A percentile compares a stretch with the other conserved stretches of the same genome.
phyloP scores from a whole-genome alignment of 805 yeast genomes.

The Monosporozyma siamensis region DNA sequence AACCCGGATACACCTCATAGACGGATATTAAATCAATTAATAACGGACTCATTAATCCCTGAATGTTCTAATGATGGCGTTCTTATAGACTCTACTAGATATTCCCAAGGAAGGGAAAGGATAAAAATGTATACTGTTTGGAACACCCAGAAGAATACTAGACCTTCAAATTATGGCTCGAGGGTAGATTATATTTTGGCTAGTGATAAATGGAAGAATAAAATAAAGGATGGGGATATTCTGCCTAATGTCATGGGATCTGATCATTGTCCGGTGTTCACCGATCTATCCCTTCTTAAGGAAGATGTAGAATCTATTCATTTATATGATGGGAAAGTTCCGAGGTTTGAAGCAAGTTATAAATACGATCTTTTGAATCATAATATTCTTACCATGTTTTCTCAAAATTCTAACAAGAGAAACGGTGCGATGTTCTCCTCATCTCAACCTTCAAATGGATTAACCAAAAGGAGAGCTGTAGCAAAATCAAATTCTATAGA shows the following conservation, averaged over 20 bases:
- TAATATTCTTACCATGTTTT: constrained; percentile 31
- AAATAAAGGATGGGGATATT: constrained; percentile 38
- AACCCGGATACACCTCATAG: constrained; percentile 35
- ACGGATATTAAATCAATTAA: constrained; percentile 38
- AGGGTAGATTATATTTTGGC: constrained; percentile 71
- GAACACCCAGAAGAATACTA: constrained; percentile 68
- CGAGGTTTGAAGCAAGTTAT: constrained; percentile 45
- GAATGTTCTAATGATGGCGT: constrained; percentile 34
- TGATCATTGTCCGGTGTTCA: constrained; percentile 87
- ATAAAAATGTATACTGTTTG: constrained; percentile 79
- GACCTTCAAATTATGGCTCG: constrained; percentile 82
- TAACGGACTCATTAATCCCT: constrained; percentile 29
- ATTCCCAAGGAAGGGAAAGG: constrained; percentile 41
- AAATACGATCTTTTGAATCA: constrained; percentile 36
- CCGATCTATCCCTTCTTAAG: constrained; percentile 40
- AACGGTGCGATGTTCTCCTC: not conserved
- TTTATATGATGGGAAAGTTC: constrained; percentile 9
- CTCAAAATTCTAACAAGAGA: constrained; percentile 6
- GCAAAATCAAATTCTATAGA: constrained; percentile 8
- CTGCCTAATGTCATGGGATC: constrained; percentile 71
- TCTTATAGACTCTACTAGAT: constrained; percentile 52
- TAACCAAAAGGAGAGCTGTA: constrained; percentile 2
- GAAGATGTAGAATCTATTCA: too few species aligned
- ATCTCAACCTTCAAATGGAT: not conserved
- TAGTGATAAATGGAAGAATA: constrained; percentile 31